phyloP scores from a whole-genome alignment of 495 filamentous ascomycete genomes.

The Massariosphaeria phaeospora region DNA sequence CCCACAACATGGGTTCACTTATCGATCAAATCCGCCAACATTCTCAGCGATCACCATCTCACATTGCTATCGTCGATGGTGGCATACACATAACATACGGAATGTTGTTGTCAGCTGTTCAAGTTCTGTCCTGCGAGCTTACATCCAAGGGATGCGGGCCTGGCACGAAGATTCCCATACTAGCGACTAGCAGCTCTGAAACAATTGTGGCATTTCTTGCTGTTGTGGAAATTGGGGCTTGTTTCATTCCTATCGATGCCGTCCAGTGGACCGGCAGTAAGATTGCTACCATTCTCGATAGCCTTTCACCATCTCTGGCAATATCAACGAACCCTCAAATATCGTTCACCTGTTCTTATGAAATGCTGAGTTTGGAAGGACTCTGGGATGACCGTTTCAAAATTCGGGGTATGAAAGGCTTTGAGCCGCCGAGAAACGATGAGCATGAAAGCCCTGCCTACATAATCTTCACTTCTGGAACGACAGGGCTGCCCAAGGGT shows the following conservation, averaged over 20 bases:
- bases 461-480: constrained; percentile 29
- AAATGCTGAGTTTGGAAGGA: too few relatives aligned
- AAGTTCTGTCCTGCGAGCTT: too few relatives aligned
- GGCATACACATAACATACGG: neutral
- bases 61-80: too few relatives aligned
- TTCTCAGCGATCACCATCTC: too few relatives aligned
- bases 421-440: too few relatives aligned
- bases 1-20: too few relatives aligned
- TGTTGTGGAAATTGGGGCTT: constrained; percentile 29
- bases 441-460: too few relatives aligned
- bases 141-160: too few relatives aligned
- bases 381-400: too few relatives aligned
- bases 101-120: neutral
- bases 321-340: neutral
- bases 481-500: constrained; percentile 23
- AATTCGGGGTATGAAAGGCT: too few relatives aligned
- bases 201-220: constrained; percentile 26
- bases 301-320: neutral
- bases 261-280: constrained; percentile 29
- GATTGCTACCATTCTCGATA: neutral
- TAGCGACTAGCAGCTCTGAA: constrained; percentile 19
- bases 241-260: constrained; percentile 36
- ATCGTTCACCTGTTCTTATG: too few relatives aligned
- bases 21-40: too few relatives aligned
- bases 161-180: constrained; percentile 2